Conservation (phyloP, 257 asterid species). For the Schizonepeta tenuifolia region DNA sequence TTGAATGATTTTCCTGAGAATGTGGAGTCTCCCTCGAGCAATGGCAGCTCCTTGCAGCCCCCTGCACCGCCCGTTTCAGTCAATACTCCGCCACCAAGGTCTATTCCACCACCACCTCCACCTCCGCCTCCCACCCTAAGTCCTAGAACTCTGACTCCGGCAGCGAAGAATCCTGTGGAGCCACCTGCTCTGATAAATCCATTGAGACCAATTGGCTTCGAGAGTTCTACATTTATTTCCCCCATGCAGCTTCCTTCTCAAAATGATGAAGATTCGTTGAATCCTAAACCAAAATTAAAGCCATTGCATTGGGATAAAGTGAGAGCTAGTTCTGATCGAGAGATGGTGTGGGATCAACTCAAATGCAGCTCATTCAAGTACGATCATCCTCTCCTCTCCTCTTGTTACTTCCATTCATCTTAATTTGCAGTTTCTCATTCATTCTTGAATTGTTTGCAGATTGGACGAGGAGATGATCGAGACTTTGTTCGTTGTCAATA, state of each 20-base stretch:
- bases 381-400: constrained; percentile 20
- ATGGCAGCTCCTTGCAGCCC: constrained; percentile 34
- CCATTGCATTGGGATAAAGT: constrained; percentile 99
- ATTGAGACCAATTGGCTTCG: constrained; percentile 51
- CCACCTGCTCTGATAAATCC: constrained; percentile 57
- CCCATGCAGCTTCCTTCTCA: constrained; percentile 64
- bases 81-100: constrained; percentile 31
- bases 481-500: constrained; percentile 75
- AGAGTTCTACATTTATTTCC: constrained; percentile 47
- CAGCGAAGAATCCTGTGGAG: constrained; percentile 36
- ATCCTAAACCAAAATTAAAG: constrained; percentile 82
- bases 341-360: constrained; percentile 99
- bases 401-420: neutral
- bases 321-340: constrained; percentile 88
- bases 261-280: constrained; percentile 28
- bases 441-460: constrained; percentile 46
- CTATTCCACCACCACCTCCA: constrained; percentile 43
- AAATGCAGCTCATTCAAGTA: constrained; percentile 92
- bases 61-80: constrained; percentile 36
- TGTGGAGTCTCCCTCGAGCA: constrained; percentile 35
- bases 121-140: constrained; percentile 53
- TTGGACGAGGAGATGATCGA: constrained; percentile 98
- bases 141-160: constrained; percentile 68
- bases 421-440: neutral
- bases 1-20: constrained; percentile 37